Evolutionary conservation across 169 alveolate species (phyloP).

Genomic region (Plasmodium gaboni): DNA sequence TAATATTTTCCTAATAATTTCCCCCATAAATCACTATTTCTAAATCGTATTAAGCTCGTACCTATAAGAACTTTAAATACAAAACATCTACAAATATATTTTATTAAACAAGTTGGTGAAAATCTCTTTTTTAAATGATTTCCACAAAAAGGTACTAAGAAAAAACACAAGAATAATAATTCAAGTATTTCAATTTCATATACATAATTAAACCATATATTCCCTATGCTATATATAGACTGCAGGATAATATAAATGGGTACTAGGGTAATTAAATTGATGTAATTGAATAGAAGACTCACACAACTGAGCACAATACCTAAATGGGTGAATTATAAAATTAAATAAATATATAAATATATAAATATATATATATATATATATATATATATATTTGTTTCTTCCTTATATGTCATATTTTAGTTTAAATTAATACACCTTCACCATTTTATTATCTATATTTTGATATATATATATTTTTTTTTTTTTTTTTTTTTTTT

Average conservation of each 20-base stretch:
- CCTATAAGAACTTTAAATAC: conserved; percentile 60
- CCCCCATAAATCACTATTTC: conserved; percentile 45
- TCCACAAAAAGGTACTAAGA: conserved; percentile 21
- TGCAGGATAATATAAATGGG: conserved; percentile 27
- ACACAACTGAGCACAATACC: conserved; percentile 15
- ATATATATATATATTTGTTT: not conserved
- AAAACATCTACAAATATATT: conserved; percentile 28
- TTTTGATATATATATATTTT: not conserved
- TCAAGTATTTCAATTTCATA: conserved; percentile 47
- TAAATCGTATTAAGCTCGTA: conserved; percentile 36
- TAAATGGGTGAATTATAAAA: not conserved
- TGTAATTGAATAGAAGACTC: conserved; percentile 7
- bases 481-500: not conserved
- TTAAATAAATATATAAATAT: conserved; percentile 1
- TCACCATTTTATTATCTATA: not conserved
- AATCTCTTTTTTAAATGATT: conserved; percentile 16
- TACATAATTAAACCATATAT: conserved; percentile 39
- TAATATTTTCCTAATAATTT: conserved; percentile 47
- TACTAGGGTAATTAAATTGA: conserved; percentile 2
- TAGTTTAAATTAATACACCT: not conserved
- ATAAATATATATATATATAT: not conserved
- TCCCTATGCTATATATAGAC: conserved; percentile 52
- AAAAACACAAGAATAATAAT: conserved; percentile 17
- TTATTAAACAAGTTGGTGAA: conserved; percentile 16
- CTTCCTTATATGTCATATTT: no score